Evolutionary conservation across 1,284 basidiomycete genomes (phyloP), one percentile per base, ranked within the genome.

Genomic region (Cryptococcus hybrid): DNA sequence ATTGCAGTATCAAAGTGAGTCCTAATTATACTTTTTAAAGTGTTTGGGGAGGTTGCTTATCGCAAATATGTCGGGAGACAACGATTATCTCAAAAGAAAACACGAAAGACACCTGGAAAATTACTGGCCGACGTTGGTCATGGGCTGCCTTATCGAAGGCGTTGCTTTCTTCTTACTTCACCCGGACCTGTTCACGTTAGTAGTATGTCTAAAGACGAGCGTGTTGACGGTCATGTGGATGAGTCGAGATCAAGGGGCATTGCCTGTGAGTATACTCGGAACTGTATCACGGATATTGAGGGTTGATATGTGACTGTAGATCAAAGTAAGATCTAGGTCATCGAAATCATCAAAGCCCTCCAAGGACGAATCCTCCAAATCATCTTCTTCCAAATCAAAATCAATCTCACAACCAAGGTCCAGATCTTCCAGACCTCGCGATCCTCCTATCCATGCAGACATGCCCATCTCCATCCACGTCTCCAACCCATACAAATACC

Each of bases 191-290:
- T 69, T 71, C 56, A 68, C 68, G 1, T 44, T 69, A n/a, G 39
- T 68, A 2, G 66, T 71, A 5, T 69, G 68, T 47, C 36, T 71
- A 55, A 71, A 71, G 56, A 68, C 69, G 37, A 58, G 59, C 0
- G 38, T 58, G 5, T 50, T 61, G 52, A 55, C 60, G 30, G 9
- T 50, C 9, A 54, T 64, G 2, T 69, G 67, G 69, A 43, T 67
- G 11, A 62, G 56, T 6, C 54, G 57, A n/a, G 58, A 59, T 18
- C 43, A 54, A 39, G 58, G 62, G 9, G 68, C 64, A 7, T 46
- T 46, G 5, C 57, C 55, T 49, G 67, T 69, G 40, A 59, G 68
- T 64, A 7, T 45, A 11, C 13, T 11, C 7, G 9, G 30, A 5
- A 47, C 9, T 9, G 13, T 35, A 30, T 48, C 47, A n/a, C 47